These are phyloP conservation scores for Exophiala aquamarina DNA, from an alignment of 2,329 filamentous ascomycete species.

Conservation along the genomic window DNA sequence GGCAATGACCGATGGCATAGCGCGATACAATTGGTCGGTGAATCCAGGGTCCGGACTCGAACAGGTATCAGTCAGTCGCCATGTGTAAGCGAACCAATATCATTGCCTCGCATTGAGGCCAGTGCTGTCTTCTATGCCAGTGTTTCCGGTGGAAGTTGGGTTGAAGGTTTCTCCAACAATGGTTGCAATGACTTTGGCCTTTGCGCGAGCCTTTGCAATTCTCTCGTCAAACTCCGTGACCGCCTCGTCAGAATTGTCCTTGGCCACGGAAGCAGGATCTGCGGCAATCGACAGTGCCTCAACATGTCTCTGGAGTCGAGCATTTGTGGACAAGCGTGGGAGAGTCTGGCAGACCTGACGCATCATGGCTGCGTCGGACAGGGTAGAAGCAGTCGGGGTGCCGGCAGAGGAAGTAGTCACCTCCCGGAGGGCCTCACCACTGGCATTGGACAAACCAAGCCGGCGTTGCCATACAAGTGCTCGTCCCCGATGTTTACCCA, in stretches of 20 bases:
- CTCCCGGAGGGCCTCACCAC: slow-evolving; percentile 4
- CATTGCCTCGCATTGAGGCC: slow-evolving; percentile 41
- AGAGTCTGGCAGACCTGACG: slow-evolving; percentile 8
- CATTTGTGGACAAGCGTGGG: slow-evolving; percentile 49
- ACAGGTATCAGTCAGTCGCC: background rate
- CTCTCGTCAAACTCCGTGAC: slow-evolving; percentile 91
- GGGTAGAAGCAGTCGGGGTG: background rate
- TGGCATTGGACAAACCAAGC: slow-evolving; percentile 38
- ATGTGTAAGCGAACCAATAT: slow-evolving; percentile 41
- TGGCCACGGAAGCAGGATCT: slow-evolving; percentile 74
- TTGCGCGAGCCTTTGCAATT: slow-evolving; percentile 77
- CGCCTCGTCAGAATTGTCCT: slow-evolving; percentile 80
- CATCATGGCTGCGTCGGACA: slow-evolving; percentile 1
- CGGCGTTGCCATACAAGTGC: slow-evolving; percentile 82
- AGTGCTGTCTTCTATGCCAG: slow-evolving; percentile 31
- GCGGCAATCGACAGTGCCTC: slow-evolving; percentile 72
- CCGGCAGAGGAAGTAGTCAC: slow-evolving; percentile 3
- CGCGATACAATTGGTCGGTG: background rate
- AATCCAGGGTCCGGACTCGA: background rate
- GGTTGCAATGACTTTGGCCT: slow-evolving; percentile 80
- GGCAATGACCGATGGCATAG: too few relatives aligned
- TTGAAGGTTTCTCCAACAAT: slow-evolving; percentile 54
- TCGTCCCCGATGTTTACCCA: slow-evolving; percentile 75
- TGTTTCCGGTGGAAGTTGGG: slow-evolving; percentile 14
- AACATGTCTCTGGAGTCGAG: slow-evolving; percentile 75